Conservation (phyloP, 2,329 filamentous ascomycete genomes). For the Colletotrichum spinosum region DNA sequence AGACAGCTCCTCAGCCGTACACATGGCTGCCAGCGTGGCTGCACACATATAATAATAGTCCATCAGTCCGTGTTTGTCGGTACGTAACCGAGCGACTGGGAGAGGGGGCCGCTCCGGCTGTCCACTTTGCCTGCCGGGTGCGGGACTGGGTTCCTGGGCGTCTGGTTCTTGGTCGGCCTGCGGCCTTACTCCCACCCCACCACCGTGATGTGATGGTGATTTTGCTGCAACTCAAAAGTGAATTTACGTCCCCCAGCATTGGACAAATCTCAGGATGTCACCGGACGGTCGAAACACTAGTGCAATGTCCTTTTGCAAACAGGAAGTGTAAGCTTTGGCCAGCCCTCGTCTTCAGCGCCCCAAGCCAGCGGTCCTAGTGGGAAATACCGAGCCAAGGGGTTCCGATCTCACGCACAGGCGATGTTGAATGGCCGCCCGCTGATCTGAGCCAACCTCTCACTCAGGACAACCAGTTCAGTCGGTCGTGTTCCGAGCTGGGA, state of each 20-base stretch:
- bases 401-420: conserved; percentile 22
- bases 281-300: conserved; percentile 35
- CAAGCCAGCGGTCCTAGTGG: conserved; percentile 14
- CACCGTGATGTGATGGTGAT: conserved; percentile 18
- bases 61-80: not conserved
- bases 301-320: conserved; percentile 25
- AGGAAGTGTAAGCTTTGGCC: conserved; percentile 36
- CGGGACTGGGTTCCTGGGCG: conserved; percentile 23
- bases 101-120: conserved; percentile 14
- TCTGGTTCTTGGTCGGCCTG: conserved; percentile 11
- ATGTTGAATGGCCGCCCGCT: conserved; percentile 19
- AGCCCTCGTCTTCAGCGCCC: conserved; percentile 22
- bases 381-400: conserved; percentile 25
- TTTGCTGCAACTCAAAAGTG: conserved; percentile 34
- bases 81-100: conserved; percentile 24
- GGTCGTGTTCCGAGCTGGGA: conserved; percentile 24
- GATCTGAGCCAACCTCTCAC: conserved; percentile 18
- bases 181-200: conserved; percentile 3
- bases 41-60: no score
- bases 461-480: conserved; percentile 6
- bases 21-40: no score
- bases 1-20: no score
- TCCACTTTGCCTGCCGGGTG: conserved; percentile 31
- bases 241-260: conserved; percentile 21
- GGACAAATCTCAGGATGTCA: conserved; percentile 35